phyloP scores from a whole-genome alignment of 495 filamentous ascomycete species.

The Peziza echinospora region DNA sequence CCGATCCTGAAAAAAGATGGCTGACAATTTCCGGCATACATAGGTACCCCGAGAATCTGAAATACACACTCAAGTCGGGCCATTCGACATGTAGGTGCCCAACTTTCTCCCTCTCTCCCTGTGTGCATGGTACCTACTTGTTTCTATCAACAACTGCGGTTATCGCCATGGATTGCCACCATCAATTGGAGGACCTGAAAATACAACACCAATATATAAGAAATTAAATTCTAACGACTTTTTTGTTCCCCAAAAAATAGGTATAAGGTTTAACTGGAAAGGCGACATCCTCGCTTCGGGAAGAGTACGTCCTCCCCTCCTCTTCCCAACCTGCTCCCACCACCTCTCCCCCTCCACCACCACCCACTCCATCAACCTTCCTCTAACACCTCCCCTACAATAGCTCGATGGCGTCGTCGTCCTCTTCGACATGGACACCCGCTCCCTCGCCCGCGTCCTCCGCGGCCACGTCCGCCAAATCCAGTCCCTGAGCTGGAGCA shows the following conservation, averaged over 20 bases:
- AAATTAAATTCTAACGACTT: not conserved
- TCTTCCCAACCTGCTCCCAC: constrained; percentile 30
- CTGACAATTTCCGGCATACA: not conserved
- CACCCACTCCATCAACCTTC: not conserved
- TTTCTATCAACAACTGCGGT: not conserved
- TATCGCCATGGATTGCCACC: too few relatives aligned
- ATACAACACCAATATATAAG: too few relatives aligned
- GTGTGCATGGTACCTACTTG: not conserved
- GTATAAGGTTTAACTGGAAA: constrained; percentile 70
- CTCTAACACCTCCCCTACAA: constrained; percentile 6
- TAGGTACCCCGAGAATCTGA: constrained; percentile 61
- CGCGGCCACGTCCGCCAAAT: constrained; percentile 79
- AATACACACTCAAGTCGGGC: constrained; percentile 57
- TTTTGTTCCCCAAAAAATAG: not conserved
- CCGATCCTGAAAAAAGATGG: not conserved
- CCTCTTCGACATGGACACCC: constrained; percentile 92
- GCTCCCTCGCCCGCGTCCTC: constrained; percentile 80
- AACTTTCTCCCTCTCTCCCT: not conserved
- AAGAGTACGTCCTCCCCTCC: constrained; percentile 45
- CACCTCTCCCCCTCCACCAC: not conserved
- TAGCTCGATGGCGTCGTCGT: constrained; percentile 76
- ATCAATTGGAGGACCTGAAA: too few relatives aligned
- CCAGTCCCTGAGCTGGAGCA: constrained; percentile 74
- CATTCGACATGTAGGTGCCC: constrained; percentile 28
- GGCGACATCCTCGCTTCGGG: constrained; percentile 89